Conservation (phyloP, 129 eudicot species). For the Artemisia argyi region DNA sequence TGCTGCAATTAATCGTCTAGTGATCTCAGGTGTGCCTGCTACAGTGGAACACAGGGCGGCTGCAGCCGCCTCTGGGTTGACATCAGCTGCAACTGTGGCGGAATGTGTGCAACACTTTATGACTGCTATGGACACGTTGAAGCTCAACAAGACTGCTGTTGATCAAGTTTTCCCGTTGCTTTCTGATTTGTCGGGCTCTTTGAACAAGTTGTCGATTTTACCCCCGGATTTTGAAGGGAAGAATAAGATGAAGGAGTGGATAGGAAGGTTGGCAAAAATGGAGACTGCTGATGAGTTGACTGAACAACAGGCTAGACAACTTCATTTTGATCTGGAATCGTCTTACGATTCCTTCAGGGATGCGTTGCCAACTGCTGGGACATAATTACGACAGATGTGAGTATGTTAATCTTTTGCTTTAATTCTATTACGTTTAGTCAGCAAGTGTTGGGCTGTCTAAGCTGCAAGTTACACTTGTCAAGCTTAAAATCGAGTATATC, state of each 20-base stretch:
- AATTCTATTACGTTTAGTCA: too few species aligned
- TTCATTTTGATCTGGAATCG: conserved; percentile 70
- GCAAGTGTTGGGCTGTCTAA: too few species aligned
- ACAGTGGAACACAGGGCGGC: conserved; percentile 94
- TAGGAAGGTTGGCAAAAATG: conserved; percentile 68
- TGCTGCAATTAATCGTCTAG: conserved; percentile 73
- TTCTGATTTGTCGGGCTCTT: conserved; percentile 66
- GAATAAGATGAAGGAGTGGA: conserved; percentile 84
- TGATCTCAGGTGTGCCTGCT: conserved; percentile 84
- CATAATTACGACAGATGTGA: conserved; percentile 22
- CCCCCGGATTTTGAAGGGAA: conserved; percentile 89
- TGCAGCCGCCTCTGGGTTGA: conserved; percentile 46
- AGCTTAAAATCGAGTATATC: too few species aligned
- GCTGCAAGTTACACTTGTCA: conserved; percentile 67
- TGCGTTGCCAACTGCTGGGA: conserved; percentile 76
- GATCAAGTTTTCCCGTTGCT: conserved; percentile 87
- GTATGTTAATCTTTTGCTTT: not conserved
- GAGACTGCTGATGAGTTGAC: conserved; percentile 86
- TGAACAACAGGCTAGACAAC: conserved; percentile 87
- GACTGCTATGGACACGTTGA: conserved; percentile 86
- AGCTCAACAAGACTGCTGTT: conserved; percentile 86
- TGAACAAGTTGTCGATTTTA: conserved; percentile 66
- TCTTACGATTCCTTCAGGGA: conserved; percentile 95
- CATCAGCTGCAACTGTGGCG: conserved; percentile 79
- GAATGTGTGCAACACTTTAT: conserved; percentile 92